phyloP scores from a whole-genome alignment of 2,329 filamentous ascomycete species.

The Colletotrichum sp. region DNA sequence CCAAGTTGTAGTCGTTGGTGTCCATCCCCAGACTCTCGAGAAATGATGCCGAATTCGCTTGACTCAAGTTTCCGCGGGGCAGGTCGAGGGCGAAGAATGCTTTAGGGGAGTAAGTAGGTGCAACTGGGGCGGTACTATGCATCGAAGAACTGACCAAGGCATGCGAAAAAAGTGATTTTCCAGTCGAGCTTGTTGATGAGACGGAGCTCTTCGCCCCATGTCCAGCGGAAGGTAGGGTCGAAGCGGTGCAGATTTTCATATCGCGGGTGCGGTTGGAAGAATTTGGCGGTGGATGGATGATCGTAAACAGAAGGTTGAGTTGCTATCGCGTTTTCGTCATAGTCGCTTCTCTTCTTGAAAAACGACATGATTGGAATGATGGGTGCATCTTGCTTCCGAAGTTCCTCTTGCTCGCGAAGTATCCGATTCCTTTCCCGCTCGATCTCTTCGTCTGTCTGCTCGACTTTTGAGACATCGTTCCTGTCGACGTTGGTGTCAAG shows the following conservation, averaged over 20 bases:
- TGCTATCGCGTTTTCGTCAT: constrained; percentile 31
- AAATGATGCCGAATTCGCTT: constrained; percentile 29
- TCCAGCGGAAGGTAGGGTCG: constrained; percentile 36
- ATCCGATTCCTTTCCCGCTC: constrained; percentile 5
- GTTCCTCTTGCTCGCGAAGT: constrained; percentile 18
- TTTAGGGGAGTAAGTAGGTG: not conserved
- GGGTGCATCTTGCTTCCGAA: constrained; percentile 26
- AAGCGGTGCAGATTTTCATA: constrained; percentile 39
- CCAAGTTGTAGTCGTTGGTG: constrained; percentile 55
- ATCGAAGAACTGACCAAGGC: not conserved
- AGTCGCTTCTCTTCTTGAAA: constrained; percentile 23
- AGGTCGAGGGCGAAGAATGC: constrained; percentile 30
- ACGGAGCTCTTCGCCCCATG: constrained; percentile 33
- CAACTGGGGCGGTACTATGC: rapidly evolving
- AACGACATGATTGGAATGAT: constrained; percentile 27
- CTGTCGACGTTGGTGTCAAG: not conserved
- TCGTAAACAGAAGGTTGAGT: constrained; percentile 51
- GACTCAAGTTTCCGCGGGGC: constrained; percentile 27
- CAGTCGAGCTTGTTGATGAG: constrained; percentile 34
- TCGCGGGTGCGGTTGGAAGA: constrained; percentile 33
- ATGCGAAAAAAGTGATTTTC: constrained; percentile 25
- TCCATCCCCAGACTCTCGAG: constrained; percentile 44
- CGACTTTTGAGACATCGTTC: not conserved
- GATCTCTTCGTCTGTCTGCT: constrained; percentile 3
- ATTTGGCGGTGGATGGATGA: constrained; percentile 43